Evolutionary conservation across 2,329 filamentous ascomycete species (phyloP).

Genomic region (Paecilomyces variotii): DNA sequence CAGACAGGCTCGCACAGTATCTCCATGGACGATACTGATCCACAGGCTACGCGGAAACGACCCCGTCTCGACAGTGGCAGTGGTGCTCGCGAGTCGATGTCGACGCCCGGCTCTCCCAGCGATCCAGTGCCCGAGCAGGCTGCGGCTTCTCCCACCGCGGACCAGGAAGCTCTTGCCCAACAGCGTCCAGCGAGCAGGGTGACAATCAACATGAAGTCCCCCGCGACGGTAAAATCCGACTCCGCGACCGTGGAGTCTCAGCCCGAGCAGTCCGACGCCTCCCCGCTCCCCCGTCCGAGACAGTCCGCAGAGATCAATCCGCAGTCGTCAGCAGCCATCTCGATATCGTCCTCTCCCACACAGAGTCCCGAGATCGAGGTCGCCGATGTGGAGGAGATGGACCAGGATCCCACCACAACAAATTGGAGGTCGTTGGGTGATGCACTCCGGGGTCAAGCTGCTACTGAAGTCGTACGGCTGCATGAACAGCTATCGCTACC

Average conservation of each 20-base stretch:
- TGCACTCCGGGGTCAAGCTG: slow-evolving; percentile 21
- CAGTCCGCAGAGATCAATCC: slow-evolving; percentile 11
- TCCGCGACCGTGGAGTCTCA: slow-evolving; percentile 8
- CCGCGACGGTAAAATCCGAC: slow-evolving; percentile 14
- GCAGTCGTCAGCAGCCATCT: slow-evolving; percentile 24
- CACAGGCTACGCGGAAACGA: slow-evolving; percentile 37
- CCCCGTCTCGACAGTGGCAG: slow-evolving; percentile 41
- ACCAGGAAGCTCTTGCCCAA: slow-evolving; percentile 20
- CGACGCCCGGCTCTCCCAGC: slow-evolving; percentile 17
- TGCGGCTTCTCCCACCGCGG: slow-evolving; percentile 20
- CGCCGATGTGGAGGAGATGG: slow-evolving; percentile 42
- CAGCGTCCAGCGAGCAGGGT: slow-evolving; percentile 36
- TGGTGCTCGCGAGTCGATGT: slow-evolving; percentile 25
- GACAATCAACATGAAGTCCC: slow-evolving; percentile 41
- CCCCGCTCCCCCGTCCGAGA: slow-evolving; percentile 6
- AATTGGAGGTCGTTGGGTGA: slow-evolving; percentile 35
- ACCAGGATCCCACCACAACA: slow-evolving; percentile 38
- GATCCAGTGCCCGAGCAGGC: slow-evolving; percentile 11
- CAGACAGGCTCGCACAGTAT: slow-evolving; percentile 19
- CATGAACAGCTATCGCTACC: slow-evolving; percentile 23
- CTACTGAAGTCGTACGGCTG: slow-evolving; percentile 27
- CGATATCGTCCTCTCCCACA: slow-evolving; percentile 36
- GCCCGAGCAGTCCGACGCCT: slow-evolving; percentile 8
- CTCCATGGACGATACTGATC: slow-evolving; percentile 33
- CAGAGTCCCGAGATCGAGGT: slow-evolving; percentile 43